phyloP scores from a whole-genome alignment of 2,329 filamentous ascomycete genomes.

The Botrytis tulipae region DNA sequence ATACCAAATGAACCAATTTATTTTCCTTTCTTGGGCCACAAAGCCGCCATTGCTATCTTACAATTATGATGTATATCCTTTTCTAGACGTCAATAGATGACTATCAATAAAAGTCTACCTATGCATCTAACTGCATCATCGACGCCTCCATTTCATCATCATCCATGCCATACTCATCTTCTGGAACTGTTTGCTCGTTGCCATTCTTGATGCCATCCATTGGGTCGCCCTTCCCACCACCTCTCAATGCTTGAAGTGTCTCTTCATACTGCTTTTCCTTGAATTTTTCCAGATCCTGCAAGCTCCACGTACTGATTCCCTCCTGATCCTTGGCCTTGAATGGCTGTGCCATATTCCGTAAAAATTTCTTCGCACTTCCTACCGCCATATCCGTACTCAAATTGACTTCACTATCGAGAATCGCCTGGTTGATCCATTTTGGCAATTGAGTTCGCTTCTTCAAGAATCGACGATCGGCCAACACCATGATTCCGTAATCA shows the following conservation, averaged over 20 bases:
- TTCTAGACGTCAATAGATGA: not conserved
- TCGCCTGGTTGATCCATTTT: conserved; percentile 92
- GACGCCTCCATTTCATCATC: conserved; percentile 48
- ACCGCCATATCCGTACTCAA: conserved; percentile 95
- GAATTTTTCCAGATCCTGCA: conserved; percentile 73
- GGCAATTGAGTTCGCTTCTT: conserved; percentile 89
- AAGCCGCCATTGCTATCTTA: conserved; percentile 2
- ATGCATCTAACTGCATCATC: conserved; percentile 46
- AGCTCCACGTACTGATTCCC: conserved; percentile 88
- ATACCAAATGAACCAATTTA: conserved; percentile 12
- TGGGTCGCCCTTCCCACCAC: conserved; percentile 24
- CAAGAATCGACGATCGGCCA: conserved; percentile 89
- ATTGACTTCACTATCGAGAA: conserved; percentile 82
- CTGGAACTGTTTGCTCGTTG: conserved; percentile 26
- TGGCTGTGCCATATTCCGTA: conserved; percentile 88
- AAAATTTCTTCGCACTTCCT: conserved; percentile 81
- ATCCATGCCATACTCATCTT: conserved; percentile 38
- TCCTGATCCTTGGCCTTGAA: conserved; percentile 82
- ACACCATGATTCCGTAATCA: conserved; percentile 99
- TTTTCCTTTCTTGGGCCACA: not conserved
- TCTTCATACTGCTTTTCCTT: conserved; percentile 73
- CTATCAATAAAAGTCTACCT: conserved; percentile 7
- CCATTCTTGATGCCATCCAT: conserved; percentile 27
- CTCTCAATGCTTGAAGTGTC: conserved; percentile 61
- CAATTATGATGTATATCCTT: not conserved